Percentiles rank a stretch among this genome's conserved stretches.
Conservation (phyloP, 257 asterid genomes). For the Capsicum rhomboideum region DNA sequence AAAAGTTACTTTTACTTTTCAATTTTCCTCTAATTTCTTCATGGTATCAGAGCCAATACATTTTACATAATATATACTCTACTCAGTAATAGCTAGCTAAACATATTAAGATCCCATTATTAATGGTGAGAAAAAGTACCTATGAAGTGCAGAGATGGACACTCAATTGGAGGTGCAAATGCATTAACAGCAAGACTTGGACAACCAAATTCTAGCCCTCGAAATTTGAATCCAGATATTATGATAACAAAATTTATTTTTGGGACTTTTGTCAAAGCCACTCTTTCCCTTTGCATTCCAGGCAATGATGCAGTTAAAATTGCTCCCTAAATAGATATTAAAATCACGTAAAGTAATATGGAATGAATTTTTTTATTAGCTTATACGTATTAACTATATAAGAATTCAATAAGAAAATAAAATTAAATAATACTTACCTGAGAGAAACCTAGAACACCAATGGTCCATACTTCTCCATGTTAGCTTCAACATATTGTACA, state of each 20-base stretch:
- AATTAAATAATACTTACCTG: constrained; percentile 1
- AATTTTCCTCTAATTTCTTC: too few relatives aligned
- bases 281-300: constrained; percentile 31
- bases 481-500: constrained; percentile 18
- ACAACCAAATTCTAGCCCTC: constrained; percentile 11
- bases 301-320: constrained; percentile 19
- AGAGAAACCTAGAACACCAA: constrained; percentile 30
- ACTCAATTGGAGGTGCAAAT: constrained; percentile 10
- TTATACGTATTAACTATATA: background rate
- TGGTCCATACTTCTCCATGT: constrained; percentile 31
- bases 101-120: too few relatives aligned
- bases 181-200: constrained; percentile 28
- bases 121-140: too few relatives aligned
- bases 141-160: constrained; percentile 30
- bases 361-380: too few relatives aligned
- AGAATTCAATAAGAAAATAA: background rate
- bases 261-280: constrained; percentile 25
- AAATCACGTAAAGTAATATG: background rate
- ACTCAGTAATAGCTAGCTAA: too few relatives aligned
- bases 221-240: constrained; percentile 18
- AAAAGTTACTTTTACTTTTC: too few relatives aligned
- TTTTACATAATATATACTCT: too few relatives aligned
- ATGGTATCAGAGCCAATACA: too few relatives aligned
- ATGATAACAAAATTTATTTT: constrained; percentile 25
- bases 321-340: constrained; percentile 18